A percentile compares a stretch with the other conserved stretches of the same genome.
phyloP scores from a whole-genome alignment of 176 grass and related monocot genomes.

The Oryza brachyantha region DNA sequence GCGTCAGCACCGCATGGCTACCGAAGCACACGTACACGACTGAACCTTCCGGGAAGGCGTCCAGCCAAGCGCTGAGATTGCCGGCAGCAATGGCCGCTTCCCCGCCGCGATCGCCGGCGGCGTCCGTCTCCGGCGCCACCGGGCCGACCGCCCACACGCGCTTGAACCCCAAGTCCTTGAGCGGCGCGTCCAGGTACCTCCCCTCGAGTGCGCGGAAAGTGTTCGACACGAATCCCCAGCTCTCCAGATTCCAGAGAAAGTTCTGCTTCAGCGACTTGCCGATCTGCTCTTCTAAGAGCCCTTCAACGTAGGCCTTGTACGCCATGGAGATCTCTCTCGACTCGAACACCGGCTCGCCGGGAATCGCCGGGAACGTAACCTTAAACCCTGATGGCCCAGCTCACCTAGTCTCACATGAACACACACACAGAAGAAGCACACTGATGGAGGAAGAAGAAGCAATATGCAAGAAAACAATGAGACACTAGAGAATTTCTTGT shows the following conservation, averaged over 20 bases:
- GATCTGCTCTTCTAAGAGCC: background rate
- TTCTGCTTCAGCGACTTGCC: conserved; percentile 41
- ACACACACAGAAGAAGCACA: no score
- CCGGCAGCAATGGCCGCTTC: background rate
- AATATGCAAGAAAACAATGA: no score
- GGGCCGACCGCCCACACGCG: conserved; percentile 55
- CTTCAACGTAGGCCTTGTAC: conserved; percentile 42
- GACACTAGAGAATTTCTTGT: no score
- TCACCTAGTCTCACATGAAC: no score
- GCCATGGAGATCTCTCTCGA: conserved; percentile 49
- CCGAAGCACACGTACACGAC: conserved; percentile 67
- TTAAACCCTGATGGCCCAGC: no score
- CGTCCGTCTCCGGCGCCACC: conserved; percentile 26
- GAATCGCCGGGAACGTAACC: conserved; percentile 37
- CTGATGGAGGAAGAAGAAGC: no score
- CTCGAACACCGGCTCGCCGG: conserved; percentile 27
- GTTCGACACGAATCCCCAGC: conserved; percentile 55
- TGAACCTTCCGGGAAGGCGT: conserved; percentile 39
- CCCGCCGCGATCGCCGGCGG: conserved; percentile 9
- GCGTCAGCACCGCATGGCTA: conserved; percentile 44
- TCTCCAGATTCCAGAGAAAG: conserved; percentile 47
- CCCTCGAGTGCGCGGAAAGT: conserved; percentile 45
- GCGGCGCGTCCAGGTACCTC: conserved; percentile 36
- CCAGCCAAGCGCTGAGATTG: conserved; percentile 47
- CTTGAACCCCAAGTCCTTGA: conserved; percentile 48